Evolutionary conservation across 2,329 filamentous ascomycete genomes (phyloP).

Genomic region (Domatiomyces globalis): DNA sequence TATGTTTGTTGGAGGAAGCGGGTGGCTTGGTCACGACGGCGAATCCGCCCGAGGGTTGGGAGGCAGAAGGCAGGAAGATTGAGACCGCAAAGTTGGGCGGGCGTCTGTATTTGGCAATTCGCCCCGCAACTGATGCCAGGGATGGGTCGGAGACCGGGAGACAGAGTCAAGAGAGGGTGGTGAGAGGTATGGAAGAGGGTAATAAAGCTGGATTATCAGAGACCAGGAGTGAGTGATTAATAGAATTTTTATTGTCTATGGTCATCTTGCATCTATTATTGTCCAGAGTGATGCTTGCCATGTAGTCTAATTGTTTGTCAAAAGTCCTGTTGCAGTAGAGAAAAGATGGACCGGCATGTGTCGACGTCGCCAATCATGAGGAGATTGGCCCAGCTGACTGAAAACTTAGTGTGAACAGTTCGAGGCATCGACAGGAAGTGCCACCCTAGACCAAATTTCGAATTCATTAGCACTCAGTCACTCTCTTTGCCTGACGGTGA

Average conservation of each 20-base stretch:
- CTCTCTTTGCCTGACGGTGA: background rate
- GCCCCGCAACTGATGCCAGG: conserved; percentile 48
- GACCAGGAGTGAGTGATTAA: conserved; percentile 39
- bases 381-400: too few relatives aligned
- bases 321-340: background rate
- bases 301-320: background rate
- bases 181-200: conserved; percentile 62
- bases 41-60: conserved; percentile 49
- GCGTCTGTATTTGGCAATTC: conserved; percentile 55
- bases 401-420: background rate
- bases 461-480: background rate
- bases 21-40: conserved; percentile 61
- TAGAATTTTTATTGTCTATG: background rate
- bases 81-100: conserved; percentile 48
- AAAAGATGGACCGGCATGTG: too few relatives aligned
- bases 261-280: background rate
- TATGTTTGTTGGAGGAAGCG: conserved; percentile 58
- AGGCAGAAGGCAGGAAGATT: conserved; percentile 27
- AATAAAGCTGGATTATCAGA: conserved; percentile 48
- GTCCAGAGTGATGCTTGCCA: too few relatives aligned
- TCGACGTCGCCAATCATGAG: too few relatives aligned
- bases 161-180: conserved; percentile 54
- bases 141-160: conserved; percentile 45
- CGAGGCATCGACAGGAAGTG: background rate
- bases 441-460: background rate